Conservation (phyloP, 257 asterid species). For the Anisodus tanguticus region DNA sequence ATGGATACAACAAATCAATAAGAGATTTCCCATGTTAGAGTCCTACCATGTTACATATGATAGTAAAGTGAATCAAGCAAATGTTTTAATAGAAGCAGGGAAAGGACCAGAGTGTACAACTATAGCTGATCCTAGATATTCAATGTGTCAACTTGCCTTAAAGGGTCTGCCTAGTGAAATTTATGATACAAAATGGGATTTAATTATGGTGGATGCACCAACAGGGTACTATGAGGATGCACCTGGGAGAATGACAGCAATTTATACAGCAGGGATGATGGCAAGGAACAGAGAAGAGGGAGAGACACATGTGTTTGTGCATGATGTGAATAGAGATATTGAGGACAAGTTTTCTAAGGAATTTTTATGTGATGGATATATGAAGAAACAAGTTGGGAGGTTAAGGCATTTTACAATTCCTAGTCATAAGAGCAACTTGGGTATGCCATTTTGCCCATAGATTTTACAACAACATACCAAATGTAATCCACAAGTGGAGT, state of each 20-base stretch:
- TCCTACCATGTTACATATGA: conserved; percentile 66
- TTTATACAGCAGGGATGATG: conserved; percentile 95
- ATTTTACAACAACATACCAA: background rate
- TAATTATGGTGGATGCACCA: conserved; percentile 95
- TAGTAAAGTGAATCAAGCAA: conserved; percentile 68
- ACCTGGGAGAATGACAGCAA: conserved; percentile 90
- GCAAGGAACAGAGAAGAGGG: conserved; percentile 64
- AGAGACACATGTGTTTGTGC: conserved; percentile 78
- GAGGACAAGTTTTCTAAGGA: conserved; percentile 74
- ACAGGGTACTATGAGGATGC: conserved; percentile 85
- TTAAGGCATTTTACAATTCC: conserved; percentile 82
- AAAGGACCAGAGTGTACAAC: conserved; percentile 76
- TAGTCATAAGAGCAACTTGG: conserved; percentile 52
- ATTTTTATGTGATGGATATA: conserved; percentile 73
- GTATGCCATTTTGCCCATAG: conserved; percentile 78
- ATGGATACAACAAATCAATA: conserved; percentile 71
- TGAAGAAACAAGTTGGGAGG: conserved; percentile 83
- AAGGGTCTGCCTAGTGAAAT: conserved; percentile 66
- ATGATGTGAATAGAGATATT: conserved; percentile 85
- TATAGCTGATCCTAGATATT: conserved; percentile 58
- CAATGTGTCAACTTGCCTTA: conserved; percentile 81
- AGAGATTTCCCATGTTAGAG: conserved; percentile 76
- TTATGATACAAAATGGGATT: conserved; percentile 68
- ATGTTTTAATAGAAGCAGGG: conserved; percentile 58
- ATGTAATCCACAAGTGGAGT: no score